These are phyloP conservation scores for Brassica incana DNA, from an alignment of 345 rosid species.

Conservation along the genomic window DNA sequence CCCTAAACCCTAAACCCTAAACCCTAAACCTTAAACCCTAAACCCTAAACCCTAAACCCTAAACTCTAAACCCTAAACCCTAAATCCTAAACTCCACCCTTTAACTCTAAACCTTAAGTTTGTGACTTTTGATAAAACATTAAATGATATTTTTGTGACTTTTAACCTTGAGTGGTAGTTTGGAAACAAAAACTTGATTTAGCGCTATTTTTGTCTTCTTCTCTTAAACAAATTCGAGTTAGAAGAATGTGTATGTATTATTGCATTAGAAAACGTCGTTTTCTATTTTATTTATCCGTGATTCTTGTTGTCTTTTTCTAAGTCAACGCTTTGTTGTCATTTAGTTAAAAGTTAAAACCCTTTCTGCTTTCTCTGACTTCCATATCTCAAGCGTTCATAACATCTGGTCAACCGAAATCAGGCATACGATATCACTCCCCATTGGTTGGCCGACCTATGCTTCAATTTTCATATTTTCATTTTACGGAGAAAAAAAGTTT, in stretches of 20 bases:
- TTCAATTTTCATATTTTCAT: not conserved
- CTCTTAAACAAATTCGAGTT: not conserved
- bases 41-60: too few species aligned
- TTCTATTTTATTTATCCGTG: not conserved
- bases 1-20: too few species aligned
- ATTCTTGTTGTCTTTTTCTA: not conserved
- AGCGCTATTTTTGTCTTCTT: too few species aligned
- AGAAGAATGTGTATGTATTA: not conserved
- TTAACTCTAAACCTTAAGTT: too few species aligned
- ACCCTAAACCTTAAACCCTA: too few species aligned
- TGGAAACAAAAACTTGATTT: too few species aligned
- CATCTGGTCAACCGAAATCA: slow-evolving; percentile 16
- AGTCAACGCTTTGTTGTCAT: slow-evolving; percentile 21
- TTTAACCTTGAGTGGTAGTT: too few species aligned
- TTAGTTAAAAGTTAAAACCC: not conserved
- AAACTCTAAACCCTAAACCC: too few species aligned
- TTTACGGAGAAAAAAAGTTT: not conserved
- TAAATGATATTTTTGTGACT: too few species aligned
- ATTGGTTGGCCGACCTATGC: slow-evolving; percentile 12
- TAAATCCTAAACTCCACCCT: too few species aligned
- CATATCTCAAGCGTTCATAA: not conserved
- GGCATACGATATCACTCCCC: not conserved
- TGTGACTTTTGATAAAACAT: too few species aligned
- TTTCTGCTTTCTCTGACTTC: not conserved
- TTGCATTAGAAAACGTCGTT: not conserved